Base-by-base conservation (phyloP, 495 filamentous ascomycete genomes). In the Schizothecium vesticola region DNA sequence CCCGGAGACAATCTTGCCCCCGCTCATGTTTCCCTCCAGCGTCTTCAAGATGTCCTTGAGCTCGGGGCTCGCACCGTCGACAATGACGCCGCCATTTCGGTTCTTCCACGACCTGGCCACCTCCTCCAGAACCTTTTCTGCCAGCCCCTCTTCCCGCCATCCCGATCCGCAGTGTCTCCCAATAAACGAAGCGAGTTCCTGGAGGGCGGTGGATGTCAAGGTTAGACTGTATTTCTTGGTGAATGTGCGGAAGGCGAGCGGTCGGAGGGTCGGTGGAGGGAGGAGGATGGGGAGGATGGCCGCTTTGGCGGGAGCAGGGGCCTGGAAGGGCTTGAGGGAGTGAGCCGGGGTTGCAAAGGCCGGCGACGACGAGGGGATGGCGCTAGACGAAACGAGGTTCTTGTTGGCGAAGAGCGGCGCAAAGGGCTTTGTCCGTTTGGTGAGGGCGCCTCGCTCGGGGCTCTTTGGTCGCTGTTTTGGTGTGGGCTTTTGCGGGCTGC, bases 211-310 rank as follows among this genome's bases (percentile, higher is more conserved):
- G 0, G 94, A 94, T 3, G 92, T 97, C 55, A 99, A 89, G 0
- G 93, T 98, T 51, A 99, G 84, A 76, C 94, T 94, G 78, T 99
- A 92, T 73, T 99, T 99, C 80, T 97, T 96, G 8, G 95, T 99
- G 71, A 99, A 96, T 0, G 92, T 94, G 55, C 95, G 90, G 76
- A 99, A 98, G 56, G 95, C 95, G 36, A 97, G 83, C 7, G 95
- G 96, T 70, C 95, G 87, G 36, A 99, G 83, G 0, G 92, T 94
- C 24, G 91, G 87, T 3, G 93, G 90, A 21, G 93, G 93, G 31
- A 99, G 90, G 36, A 94, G 78, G 64, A 99, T 93, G 13, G 95
- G 92, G 7, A 98, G 83, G 61, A 97, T 89, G 22, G 91, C 92
- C 0, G 91, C 86, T 71, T 91, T 91, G 16, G 85, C 71, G 77